These are phyloP conservation scores for Hypoxylon sp. DNA, from an alignment of 2,329 filamentous ascomycete genomes.

Conservation along the genomic window DNA sequence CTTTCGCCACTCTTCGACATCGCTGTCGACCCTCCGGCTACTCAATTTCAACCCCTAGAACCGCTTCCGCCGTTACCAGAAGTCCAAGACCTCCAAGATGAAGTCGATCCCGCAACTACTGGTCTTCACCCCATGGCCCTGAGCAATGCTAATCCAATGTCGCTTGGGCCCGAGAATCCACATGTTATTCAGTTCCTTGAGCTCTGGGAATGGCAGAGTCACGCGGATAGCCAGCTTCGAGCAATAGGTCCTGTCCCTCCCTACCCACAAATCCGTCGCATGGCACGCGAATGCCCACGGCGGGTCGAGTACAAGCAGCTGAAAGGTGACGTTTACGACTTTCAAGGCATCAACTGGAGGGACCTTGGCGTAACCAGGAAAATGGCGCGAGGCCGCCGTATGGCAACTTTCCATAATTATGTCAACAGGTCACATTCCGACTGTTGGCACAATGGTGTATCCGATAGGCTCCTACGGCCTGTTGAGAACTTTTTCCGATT, in stretches of 20 bases:
- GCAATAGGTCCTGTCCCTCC: conserved; percentile 48
- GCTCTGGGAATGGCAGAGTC: conserved; percentile 60
- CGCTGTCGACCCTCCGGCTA: conserved; percentile 5
- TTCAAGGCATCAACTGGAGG: conserved; percentile 73
- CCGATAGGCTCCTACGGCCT: conserved; percentile 57
- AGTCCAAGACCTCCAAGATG: conserved; percentile 40
- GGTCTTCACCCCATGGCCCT: conserved; percentile 53
- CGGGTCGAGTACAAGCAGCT: conserved; percentile 63
- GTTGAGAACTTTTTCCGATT: conserved; percentile 71
- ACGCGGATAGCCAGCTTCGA: conserved; percentile 50
- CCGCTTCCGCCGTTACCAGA: conserved; percentile 14
- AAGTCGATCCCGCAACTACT: conserved; percentile 34
- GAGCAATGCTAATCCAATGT: conserved; percentile 54
- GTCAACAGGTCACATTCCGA: conserved; percentile 67
- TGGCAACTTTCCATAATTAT: conserved; percentile 70
- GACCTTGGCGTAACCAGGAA: conserved; percentile 66
- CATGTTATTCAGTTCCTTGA: conserved; percentile 66
- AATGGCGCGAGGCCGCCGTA: conserved; percentile 64
- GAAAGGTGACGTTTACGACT: conserved; percentile 68
- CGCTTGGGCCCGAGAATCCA: conserved; percentile 65
- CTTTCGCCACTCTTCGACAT: conserved; percentile 25
- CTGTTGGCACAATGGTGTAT: conserved; percentile 54
- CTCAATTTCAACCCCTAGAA: conserved; percentile 15
- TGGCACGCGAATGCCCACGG: conserved; percentile 40
- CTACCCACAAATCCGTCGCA: conserved; percentile 36